Evolutionary conservation across 2,329 filamentous ascomycete species (phyloP), one percentile per base, ranked within the genome.

Genomic region (Hawksworthiomyces lignivorus): DNA sequence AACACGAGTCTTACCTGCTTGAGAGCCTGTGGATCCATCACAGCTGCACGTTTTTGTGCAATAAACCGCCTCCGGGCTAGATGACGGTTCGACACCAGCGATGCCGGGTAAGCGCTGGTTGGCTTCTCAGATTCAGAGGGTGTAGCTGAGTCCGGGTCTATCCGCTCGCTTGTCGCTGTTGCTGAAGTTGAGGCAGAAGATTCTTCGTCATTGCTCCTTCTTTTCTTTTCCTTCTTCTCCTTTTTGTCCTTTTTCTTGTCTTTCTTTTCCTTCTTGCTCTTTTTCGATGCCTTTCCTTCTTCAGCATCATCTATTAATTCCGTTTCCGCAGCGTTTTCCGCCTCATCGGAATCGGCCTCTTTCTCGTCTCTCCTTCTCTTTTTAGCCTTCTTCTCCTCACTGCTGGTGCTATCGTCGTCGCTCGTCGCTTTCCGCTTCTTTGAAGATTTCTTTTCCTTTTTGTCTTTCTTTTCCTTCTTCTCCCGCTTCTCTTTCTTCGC

Each of bases 21-120:
- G 56, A 97, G 64, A 12, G 88, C 86, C 56, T 83, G 80, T 36
- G 81, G 74, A 60, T 96, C 85, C 67, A 87, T 75, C 45, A 88
- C 75, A 3, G 89, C 88, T 67, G 82, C 77, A 54, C 80, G 81
- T 69, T 97, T 97, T 54, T 92, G 86, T 43, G 83, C 83, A 55
- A 97, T 95, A 61, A 89, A 87, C 46, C 87, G 75, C 51, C 85
- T 80, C 49, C 90, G 72, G 35, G 89, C 78, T 41, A 84, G 75
- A 58, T 89, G 85, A 49, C 87, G 75, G 36, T 73, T 78, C 20
- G 73, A 68, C 47, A 71, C 18, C 11, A 39, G 33, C 14, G 36
- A 5, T 3, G 24, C 11, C 14, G 36, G 41, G 14, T 38, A 21
- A 24, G 15, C 5, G 26, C 21, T 19, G 12, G 43, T 37, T 14